These are phyloP conservation scores for Diaporthe vexans DNA, from an alignment of 2,329 filamentous ascomycete genomes.

Conservation along the genomic window DNA sequence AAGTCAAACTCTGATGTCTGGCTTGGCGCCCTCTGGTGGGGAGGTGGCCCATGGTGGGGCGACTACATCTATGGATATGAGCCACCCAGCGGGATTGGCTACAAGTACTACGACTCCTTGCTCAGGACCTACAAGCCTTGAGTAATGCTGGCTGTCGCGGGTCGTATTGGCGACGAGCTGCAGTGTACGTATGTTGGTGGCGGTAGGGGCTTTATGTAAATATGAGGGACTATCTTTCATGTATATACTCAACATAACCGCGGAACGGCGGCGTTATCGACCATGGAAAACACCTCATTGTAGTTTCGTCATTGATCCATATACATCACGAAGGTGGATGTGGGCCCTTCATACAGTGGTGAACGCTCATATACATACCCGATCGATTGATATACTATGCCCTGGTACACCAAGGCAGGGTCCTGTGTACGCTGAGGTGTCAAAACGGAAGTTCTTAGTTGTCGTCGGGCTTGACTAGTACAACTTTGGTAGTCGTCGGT, in stretches of 20 bases:
- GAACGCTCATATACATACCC: no score
- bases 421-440: background rate
- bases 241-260: slow-evolving; percentile 25
- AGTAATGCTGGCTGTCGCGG: background rate
- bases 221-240: background rate
- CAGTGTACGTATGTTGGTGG: background rate
- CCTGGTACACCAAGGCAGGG: no score
- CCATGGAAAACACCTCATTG: background rate
- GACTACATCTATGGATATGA: slow-evolving; percentile 61
- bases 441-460: background rate
- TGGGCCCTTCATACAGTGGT: no score
- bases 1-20: slow-evolving; percentile 68
- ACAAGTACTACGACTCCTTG: slow-evolving; percentile 50
- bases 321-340: no score
- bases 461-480: background rate
- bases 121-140: slow-evolving; percentile 41
- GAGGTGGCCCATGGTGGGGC: slow-evolving; percentile 71
- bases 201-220: background rate
- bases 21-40: slow-evolving; percentile 70
- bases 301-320: no score
- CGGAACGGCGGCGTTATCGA: background rate
- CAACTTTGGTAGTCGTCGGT: background rate
- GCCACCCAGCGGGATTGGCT: slow-evolving; percentile 59
- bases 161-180: background rate
- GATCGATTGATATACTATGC: background rate